Conservation (phyloP, 305 asterid species). For the Striga hermonthica region DNA sequence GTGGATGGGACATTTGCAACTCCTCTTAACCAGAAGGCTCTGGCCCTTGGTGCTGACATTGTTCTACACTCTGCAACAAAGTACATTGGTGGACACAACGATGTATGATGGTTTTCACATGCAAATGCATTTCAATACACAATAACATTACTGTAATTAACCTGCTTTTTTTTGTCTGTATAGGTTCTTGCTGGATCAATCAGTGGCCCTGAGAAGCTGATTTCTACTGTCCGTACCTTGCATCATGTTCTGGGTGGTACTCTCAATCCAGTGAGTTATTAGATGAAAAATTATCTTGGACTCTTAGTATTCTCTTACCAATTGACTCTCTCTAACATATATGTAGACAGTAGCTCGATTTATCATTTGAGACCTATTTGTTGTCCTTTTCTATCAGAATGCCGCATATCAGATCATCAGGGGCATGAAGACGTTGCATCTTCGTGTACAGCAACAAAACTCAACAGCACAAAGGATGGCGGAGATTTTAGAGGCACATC, state of each 20-base stretch:
- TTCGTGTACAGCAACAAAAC: constrained; percentile 96
- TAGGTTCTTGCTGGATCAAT: constrained; percentile 92
- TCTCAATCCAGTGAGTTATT: constrained; percentile 76
- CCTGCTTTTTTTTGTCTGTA: not conserved
- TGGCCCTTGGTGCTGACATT: constrained; percentile 94
- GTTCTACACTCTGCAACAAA: constrained; percentile 93
- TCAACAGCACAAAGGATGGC: constrained; percentile 94
- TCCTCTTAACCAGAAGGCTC: constrained; percentile 92
- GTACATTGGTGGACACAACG: constrained; percentile 92
- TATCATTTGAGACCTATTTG: constrained; percentile 11
- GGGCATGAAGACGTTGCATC: constrained; percentile 99
- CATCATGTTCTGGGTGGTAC: constrained; percentile 94
- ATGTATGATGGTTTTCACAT: constrained; percentile 47
- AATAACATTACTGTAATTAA: not conserved
- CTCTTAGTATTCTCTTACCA: constrained; percentile 6
- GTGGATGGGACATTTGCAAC: constrained; percentile 96
- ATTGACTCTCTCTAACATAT: not conserved
- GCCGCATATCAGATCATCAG: constrained; percentile 87
- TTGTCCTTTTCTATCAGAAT: constrained; percentile 51
- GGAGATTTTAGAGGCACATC: constrained; percentile 99
- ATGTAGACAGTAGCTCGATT: constrained; percentile 6
- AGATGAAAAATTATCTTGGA: constrained; percentile 6
- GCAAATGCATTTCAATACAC: not conserved
- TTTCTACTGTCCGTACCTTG: constrained; percentile 70
- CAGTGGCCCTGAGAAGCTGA: constrained; percentile 81